These are phyloP conservation scores for Sugiyamaella qingdaonensis DNA, from an alignment of 805 yeast genomes.

Conservation along the genomic window DNA sequence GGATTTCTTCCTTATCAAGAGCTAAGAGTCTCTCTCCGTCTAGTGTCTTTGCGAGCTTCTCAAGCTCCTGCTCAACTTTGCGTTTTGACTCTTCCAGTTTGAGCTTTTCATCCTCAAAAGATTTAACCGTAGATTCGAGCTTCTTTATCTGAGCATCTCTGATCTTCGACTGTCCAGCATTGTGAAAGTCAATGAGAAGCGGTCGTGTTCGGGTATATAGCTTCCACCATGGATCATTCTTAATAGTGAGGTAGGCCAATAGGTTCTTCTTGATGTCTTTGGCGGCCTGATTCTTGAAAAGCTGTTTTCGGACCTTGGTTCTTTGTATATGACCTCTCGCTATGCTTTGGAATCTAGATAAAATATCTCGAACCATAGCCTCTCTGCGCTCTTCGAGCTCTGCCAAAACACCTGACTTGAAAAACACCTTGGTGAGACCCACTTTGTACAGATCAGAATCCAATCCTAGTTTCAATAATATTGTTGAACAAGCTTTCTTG, in stretches of 20 bases:
- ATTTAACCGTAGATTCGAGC: constrained; percentile 26
- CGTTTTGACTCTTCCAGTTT: constrained; percentile 24
- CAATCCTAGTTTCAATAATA: constrained; percentile 59
- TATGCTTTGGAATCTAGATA: constrained; percentile 59
- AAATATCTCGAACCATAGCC: constrained; percentile 47
- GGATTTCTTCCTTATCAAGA: constrained; percentile 44
- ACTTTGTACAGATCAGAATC: constrained; percentile 58
- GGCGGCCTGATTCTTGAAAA: constrained; percentile 67
- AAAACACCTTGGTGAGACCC: constrained; percentile 69
- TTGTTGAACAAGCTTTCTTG: constrained; percentile 64
- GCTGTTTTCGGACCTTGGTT: constrained; percentile 39
- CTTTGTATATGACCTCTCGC: constrained; percentile 65
- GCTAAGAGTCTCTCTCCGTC: constrained; percentile 42
- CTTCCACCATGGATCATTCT: constrained; percentile 72
- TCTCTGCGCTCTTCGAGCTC: constrained; percentile 76
- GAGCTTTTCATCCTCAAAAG: constrained; percentile 29
- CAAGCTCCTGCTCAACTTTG: constrained; percentile 26
- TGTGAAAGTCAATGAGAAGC: constrained; percentile 58
- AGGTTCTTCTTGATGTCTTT: constrained; percentile 63
- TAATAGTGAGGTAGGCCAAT: constrained; percentile 43
- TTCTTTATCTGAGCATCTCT: constrained; percentile 33
- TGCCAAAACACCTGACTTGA: constrained; percentile 74
- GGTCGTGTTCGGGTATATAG: constrained; percentile 72
- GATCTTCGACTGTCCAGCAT: constrained; percentile 50
- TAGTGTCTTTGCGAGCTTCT: constrained; percentile 32